Percentiles rank a stretch among this genome's conserved stretches.
These are phyloP conservation scores for Deuterostichococcus epilithicus DNA, from an alignment of 139 green algal genomes.

Conservation along the genomic window DNA sequence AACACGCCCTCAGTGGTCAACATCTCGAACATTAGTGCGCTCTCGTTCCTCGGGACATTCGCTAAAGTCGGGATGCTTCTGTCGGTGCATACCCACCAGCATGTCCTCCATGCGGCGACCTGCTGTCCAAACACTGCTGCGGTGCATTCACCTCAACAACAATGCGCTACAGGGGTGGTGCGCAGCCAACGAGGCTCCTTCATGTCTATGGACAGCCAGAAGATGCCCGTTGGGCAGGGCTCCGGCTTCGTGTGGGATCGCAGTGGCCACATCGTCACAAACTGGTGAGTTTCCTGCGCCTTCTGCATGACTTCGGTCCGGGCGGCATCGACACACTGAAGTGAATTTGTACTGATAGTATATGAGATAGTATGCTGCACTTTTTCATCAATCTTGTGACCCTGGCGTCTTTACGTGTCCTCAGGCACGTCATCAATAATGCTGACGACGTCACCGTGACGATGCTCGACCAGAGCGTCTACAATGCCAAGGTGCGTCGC, in stretches of 20 bases:
- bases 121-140: too few relatives aligned
- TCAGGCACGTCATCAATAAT: slow-evolving; percentile 52
- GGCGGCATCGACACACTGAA: too few relatives aligned
- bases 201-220: slow-evolving; percentile 37
- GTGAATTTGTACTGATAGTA: too few relatives aligned
- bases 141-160: too few relatives aligned
- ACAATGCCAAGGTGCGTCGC: slow-evolving; percentile 36
- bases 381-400: too few relatives aligned
- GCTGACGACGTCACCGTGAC: slow-evolving; percentile 35
- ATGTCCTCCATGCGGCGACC: not conserved
- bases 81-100: not conserved
- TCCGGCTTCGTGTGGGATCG: slow-evolving; percentile 74
- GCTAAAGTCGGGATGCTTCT: not conserved
- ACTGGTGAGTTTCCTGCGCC: slow-evolving; percentile 23
- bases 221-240: slow-evolving; percentile 55
- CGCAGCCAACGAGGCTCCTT: not conserved
- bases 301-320: too few relatives aligned
- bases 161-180: not conserved
- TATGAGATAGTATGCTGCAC: too few relatives aligned
- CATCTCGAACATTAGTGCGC: slow-evolving; percentile 50
- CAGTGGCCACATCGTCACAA: slow-evolving; percentile 72
- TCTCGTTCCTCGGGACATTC: too few relatives aligned
- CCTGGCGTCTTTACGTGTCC: too few relatives aligned
- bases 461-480: slow-evolving; percentile 49
- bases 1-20: slow-evolving; percentile 64